Conservation (phyloP, 225 moss, liverwort and hornwort genomes). For the Ulota crispa region DNA sequence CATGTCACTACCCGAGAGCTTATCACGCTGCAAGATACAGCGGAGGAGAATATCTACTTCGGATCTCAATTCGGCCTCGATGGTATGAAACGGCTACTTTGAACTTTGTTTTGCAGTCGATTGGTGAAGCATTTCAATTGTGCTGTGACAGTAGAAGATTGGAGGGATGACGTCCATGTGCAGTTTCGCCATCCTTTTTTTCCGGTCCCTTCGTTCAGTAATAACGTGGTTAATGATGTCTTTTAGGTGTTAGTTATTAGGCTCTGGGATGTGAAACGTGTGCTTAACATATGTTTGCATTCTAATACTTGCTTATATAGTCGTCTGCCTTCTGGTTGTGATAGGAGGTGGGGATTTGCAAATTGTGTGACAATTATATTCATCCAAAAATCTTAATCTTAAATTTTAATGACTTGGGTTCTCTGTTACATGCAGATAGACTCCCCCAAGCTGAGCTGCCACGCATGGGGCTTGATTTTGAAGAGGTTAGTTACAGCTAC, state of each 20-base stretch:
- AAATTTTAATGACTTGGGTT: slow-evolving; percentile 12
- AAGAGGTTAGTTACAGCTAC: slow-evolving; percentile 65
- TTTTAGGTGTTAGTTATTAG: neutral
- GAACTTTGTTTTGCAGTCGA: neutral
- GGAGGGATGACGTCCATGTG: neutral
- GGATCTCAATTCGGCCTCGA: slow-evolving; percentile 87
- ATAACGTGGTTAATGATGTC: neutral
- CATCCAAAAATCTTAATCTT: neutral
- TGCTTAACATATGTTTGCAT: slow-evolving; percentile 4
- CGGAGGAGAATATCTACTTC: slow-evolving; percentile 82
- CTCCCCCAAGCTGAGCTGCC: slow-evolving; percentile 87
- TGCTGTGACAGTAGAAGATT: neutral
- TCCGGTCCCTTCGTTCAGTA: neutral
- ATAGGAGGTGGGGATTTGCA: neutral
- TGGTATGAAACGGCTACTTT: slow-evolving; percentile 46
- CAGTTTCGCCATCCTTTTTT: neutral
- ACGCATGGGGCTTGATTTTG: slow-evolving; percentile 84
- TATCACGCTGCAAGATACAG: slow-evolving; percentile 85
- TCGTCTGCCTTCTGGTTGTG: slow-evolving; percentile 3
- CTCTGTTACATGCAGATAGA: slow-evolving; percentile 64
- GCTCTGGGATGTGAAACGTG: neutral
- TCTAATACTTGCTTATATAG: neutral
- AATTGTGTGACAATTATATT: neutral
- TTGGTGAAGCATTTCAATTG: neutral
- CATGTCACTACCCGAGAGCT: slow-evolving; percentile 98